Conservation (phyloP, 805 yeast species). For the Candida coquimbonensis region DNA sequence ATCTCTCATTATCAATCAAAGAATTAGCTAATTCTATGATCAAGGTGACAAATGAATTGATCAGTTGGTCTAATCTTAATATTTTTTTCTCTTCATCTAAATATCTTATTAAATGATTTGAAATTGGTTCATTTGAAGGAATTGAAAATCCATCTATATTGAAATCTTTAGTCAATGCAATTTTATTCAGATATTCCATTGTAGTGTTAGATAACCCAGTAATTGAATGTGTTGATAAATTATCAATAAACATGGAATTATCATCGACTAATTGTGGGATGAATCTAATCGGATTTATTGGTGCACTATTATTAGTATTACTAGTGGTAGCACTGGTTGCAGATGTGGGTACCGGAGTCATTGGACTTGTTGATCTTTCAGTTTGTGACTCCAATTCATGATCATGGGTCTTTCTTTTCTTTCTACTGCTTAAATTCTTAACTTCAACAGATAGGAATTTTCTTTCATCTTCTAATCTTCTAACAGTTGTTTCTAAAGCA, state of each 20-base stretch:
- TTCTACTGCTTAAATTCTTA: slow-evolving; percentile 23
- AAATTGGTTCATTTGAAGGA: slow-evolving; percentile 29
- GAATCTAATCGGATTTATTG: slow-evolving; percentile 2
- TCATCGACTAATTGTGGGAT: slow-evolving; percentile 25
- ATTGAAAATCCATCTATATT: slow-evolving; percentile 14
- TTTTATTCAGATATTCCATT: slow-evolving; percentile 27
- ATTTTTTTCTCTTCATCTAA: slow-evolving; percentile 35
- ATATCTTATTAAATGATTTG: slow-evolving; percentile 31
- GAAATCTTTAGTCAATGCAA: slow-evolving; percentile 14
- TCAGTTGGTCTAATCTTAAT: slow-evolving; percentile 42
- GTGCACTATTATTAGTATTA: background rate
- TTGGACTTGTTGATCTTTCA: background rate
- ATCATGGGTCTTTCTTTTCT: slow-evolving; percentile 12
- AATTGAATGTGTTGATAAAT: slow-evolving; percentile 27
- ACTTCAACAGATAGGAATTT: slow-evolving; percentile 46
- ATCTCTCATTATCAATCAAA: slow-evolving; percentile 1
- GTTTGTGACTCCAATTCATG: background rate
- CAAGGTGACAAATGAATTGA: slow-evolving; percentile 34
- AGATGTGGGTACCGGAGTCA: background rate
- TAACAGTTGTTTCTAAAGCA: slow-evolving; percentile 34
- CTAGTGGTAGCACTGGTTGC: background rate
- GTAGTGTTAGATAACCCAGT: slow-evolving; percentile 29
- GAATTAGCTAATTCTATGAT: slow-evolving; percentile 21
- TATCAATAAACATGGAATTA: slow-evolving; percentile 30
- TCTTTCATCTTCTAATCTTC: slow-evolving; percentile 45